Percentiles rank a stretch among this genome's conserved stretches.
Conservation (phyloP, 169 alveolate genomes). For the Plasmodium gallinaceum region DNA sequence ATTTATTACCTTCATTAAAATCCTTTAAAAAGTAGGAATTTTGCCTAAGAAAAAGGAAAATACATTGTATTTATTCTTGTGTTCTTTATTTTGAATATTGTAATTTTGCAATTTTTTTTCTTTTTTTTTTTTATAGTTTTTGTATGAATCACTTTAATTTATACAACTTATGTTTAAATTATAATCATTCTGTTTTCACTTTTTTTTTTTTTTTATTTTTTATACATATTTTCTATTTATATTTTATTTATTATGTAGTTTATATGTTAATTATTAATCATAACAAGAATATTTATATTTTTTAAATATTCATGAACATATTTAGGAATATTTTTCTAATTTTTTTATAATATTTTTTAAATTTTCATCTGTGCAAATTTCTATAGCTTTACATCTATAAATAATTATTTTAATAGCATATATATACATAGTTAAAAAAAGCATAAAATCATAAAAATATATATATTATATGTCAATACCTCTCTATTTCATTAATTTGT, state of each 20-base stretch:
- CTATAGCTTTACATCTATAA: slow-evolving; percentile 68
- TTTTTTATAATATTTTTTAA: slow-evolving; percentile 57
- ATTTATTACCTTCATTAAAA: slow-evolving; percentile 28
- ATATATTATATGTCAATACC: slow-evolving; percentile 18
- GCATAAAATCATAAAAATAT: not conserved
- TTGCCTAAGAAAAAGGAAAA: slow-evolving; percentile 48
- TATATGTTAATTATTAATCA: not conserved
- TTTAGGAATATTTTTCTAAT: slow-evolving; percentile 60
- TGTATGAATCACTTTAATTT: too few relatives aligned
- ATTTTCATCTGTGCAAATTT: slow-evolving; percentile 72
- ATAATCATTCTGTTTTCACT: not conserved
- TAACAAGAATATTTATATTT: not conserved
- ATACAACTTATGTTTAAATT: too few relatives aligned
- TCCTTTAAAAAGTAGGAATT: slow-evolving; percentile 57
- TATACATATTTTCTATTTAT: not conserved
- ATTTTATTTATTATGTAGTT: not conserved
- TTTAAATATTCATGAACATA: slow-evolving; percentile 1
- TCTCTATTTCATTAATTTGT: slow-evolving; percentile 48
- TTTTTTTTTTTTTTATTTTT: not conserved
- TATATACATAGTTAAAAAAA: not conserved
- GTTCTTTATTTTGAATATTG: not conserved
- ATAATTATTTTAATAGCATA: slow-evolving; percentile 15
- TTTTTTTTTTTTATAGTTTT: too few relatives aligned
- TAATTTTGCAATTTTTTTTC: not conserved
- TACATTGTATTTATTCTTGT: slow-evolving; percentile 7